Evolutionary conservation across 495 filamentous ascomycete species (phyloP).

Genomic region (Aspergillus biplanus): DNA sequence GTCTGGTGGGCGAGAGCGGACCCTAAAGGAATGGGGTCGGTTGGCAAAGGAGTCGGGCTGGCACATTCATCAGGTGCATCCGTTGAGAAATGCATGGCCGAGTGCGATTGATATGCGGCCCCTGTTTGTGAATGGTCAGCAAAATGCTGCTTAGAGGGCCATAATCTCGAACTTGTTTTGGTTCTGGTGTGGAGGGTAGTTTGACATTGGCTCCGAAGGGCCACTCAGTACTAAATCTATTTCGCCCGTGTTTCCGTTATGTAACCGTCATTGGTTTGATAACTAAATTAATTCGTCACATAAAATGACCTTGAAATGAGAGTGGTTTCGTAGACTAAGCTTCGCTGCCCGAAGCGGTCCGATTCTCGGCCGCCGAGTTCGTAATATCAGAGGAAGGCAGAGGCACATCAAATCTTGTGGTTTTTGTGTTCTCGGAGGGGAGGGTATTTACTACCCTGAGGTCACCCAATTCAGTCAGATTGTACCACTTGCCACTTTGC

Average conservation of each 20-base stretch:
- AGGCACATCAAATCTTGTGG: background rate
- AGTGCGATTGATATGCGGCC: conserved; percentile 7
- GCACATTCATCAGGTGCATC: conserved; percentile 3
- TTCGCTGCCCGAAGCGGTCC: background rate
- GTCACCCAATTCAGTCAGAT: background rate
- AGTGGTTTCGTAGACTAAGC: background rate
- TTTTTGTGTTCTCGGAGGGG: background rate
- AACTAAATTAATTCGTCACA: conserved; percentile 3
- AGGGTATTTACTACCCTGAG: background rate
- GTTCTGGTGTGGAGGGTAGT: background rate
- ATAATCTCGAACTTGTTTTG: background rate
- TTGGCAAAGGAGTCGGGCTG: conserved; percentile 11
- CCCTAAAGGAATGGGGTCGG: conserved; percentile 2
- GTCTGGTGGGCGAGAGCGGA: conserved; percentile 6
- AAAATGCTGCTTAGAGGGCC: background rate
- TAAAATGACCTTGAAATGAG: background rate
- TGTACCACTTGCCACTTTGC: background rate
- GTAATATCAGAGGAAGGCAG: background rate
- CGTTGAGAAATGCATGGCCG: conserved; percentile 1
- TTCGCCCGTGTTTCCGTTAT: background rate
- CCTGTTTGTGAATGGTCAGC: background rate
- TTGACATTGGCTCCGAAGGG: background rate
- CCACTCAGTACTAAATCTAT: background rate
- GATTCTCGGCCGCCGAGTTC: background rate
- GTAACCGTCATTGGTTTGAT: background rate